phyloP scores from a whole-genome alignment of 768 basidiomycete species.

The Mycena olivaceomarginata region DNA sequence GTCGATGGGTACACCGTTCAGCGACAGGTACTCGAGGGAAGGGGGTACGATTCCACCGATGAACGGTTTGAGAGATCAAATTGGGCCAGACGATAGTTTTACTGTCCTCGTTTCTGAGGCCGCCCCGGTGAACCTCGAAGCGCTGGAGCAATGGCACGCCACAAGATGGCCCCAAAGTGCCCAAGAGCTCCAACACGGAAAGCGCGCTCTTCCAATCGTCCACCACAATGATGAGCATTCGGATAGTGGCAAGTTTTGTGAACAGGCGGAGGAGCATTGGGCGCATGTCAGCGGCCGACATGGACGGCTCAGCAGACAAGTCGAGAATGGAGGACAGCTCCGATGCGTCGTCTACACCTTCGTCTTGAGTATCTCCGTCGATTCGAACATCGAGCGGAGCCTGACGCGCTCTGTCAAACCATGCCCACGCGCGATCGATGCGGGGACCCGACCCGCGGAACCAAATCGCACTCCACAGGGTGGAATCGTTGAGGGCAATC shows the following conservation, averaged over 20 bases:
- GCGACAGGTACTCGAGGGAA: conserved; percentile 66
- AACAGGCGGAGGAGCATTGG: conserved; percentile 69
- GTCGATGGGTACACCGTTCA: conserved; percentile 77
- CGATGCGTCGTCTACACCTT: conserved; percentile 9
- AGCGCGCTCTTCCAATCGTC: conserved; percentile 73
- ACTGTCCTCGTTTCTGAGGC: conserved; percentile 46
- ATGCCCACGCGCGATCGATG: conserved; percentile 70
- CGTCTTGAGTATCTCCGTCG: conserved; percentile 53
- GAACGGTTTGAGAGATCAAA: conserved; percentile 58
- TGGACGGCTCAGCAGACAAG: conserved; percentile 60
- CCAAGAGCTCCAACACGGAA: conserved; percentile 70
- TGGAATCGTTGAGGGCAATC: conserved; percentile 60
- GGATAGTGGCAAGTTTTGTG: conserved; percentile 71
- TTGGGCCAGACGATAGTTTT: conserved; percentile 45
- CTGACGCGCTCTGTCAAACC: conserved; percentile 74
- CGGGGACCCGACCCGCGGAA: conserved; percentile 71
- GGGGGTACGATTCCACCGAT: conserved; percentile 71
- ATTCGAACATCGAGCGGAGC: conserved; percentile 77
- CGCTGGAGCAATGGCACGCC: conserved; percentile 69
- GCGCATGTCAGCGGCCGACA: conserved; percentile 55
- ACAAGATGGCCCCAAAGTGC: conserved; percentile 54
- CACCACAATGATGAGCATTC: conserved; percentile 74
- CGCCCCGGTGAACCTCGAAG: conserved; percentile 78
- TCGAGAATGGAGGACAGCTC: not conserved
- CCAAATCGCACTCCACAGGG: conserved; percentile 80